A percentile compares a stretch with the other conserved stretches of the same genome.
These are phyloP conservation scores for Paratinospora sagittata DNA, from an alignment of 164 flowering plant species.

Conservation along the genomic window DNA sequence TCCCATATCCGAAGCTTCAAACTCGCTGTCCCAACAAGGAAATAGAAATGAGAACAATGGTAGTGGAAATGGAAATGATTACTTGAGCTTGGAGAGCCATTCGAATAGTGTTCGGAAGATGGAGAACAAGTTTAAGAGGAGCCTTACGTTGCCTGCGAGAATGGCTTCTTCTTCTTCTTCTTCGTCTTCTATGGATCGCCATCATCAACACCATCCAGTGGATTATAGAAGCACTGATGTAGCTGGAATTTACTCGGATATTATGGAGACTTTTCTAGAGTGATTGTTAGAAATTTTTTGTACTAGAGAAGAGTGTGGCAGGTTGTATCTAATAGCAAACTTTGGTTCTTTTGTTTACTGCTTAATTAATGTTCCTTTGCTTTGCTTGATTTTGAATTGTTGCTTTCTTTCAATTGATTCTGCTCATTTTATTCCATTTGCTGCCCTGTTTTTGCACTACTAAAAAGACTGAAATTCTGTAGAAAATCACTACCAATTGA, in stretches of 20 bases:
- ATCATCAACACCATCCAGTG: conserved; percentile 39
- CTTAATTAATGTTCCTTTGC: conserved; percentile 12
- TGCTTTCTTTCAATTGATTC: conserved; percentile 9
- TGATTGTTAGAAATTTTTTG: conserved; percentile 23
- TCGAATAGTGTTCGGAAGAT: conserved; percentile 38
- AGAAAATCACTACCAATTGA: background rate
- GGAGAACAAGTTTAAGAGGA: conserved; percentile 79
- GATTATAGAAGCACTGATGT: conserved; percentile 43
- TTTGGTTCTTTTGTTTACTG: conserved; percentile 16
- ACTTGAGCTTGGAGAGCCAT: conserved; percentile 74
- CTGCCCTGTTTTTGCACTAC: background rate
- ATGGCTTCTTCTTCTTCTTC: conserved; percentile 63
- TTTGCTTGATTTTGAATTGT: conserved; percentile 12
- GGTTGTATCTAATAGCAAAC: conserved; percentile 28
- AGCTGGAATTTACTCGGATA: conserved; percentile 67
- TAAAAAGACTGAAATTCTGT: background rate
- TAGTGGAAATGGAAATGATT: conserved; percentile 50
- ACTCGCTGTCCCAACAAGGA: conserved; percentile 11
- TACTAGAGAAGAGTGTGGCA: conserved; percentile 13
- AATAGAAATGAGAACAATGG: conserved; percentile 16
- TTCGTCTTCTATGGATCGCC: conserved; percentile 63
- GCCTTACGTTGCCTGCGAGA: conserved; percentile 80
- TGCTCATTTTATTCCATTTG: conserved; percentile 5
- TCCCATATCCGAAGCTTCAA: conserved; percentile 12
- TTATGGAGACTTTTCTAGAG: conserved; percentile 81